Evolutionary conservation across 2,329 filamentous ascomycete genomes (phyloP), one percentile per base, ranked within the genome.

Genomic region (Talaromyces sp.): DNA sequence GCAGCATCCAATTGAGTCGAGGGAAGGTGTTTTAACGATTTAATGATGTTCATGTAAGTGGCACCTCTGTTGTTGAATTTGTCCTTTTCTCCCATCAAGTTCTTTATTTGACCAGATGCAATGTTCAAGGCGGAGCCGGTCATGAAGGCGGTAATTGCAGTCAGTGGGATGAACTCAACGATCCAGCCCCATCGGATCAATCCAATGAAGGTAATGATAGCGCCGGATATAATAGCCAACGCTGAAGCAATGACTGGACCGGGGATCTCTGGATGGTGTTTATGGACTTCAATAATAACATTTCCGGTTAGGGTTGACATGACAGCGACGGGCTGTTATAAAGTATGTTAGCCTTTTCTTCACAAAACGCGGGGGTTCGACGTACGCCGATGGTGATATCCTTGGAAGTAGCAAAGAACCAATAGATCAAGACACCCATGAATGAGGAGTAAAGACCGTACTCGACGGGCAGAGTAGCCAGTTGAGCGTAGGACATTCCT

Each of bases 351-450:
- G 11, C 41, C 19, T 48, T n/a, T 2, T 33, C 19, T 7, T 33
- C n/a, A 28, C 10, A 17, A 35, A 45, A 7, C 13, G n/a, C 4
- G 19, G 41, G 3, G 21, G 3, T 33, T 63, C 52, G 1, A 82
- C 86, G 76, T 80, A 89, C 88, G 15, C 93, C 93, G 58, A 97
- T 97, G 9, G 93, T 97, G 69, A 99, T 97, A 73, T 99, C 93
- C 71, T 97, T 99, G 13, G 93, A 97, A 0, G 94, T 99, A 35
- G 92, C 94, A 69, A 97, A 97, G 70, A 97, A 89, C 93, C 93
- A 97, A 75, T 99, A 99, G 61, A 96, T 81, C 62, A 96, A 73
- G 15, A 96, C 92, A 53, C 93, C 94, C 82, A 97, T 94, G 70
- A 99, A 97, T 0, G 93, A 97, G 0, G 93, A 94, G 75, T 96